These are phyloP conservation scores for Ophiosphaerella narmari DNA, from an alignment of 2,329 filamentous ascomycete genomes.

Conservation along the genomic window DNA sequence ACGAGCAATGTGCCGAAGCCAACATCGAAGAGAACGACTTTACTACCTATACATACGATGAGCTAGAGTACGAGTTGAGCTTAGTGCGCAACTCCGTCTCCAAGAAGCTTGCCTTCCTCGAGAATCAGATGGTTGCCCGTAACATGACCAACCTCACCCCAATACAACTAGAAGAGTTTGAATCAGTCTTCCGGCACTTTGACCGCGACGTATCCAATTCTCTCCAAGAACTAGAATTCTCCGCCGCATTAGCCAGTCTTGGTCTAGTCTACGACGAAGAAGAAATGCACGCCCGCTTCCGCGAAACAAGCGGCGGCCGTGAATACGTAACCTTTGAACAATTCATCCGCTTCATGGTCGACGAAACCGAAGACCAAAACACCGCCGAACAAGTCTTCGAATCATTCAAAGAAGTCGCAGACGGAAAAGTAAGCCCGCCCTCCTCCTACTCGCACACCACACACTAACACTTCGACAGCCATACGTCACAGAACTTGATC, in stretches of 20 bases:
- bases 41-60: conserved; percentile 98
- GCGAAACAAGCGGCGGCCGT: conserved; percentile 78
- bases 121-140: conserved; percentile 97
- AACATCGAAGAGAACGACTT: conserved; percentile 99
- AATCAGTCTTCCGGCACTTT: conserved; percentile 97
- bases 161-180: conserved; percentile 97
- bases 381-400: conserved; percentile 98
- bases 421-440: conserved; percentile 72
- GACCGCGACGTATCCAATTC: conserved; percentile 91
- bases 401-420: conserved; percentile 94
- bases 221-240: conserved; percentile 92
- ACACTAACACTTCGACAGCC: conserved; percentile 55
- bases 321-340: conserved; percentile 94
- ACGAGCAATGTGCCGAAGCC: conserved; percentile 88
- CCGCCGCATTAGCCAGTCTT: conserved; percentile 89
- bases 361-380: conserved; percentile 98
- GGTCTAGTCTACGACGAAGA: conserved; percentile 95
- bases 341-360: conserved; percentile 99
- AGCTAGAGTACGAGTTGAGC: conserved; percentile 89
- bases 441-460: background rate
- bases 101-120: conserved; percentile 94
- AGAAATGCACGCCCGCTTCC: conserved; percentile 96
- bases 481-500: conserved; percentile 96
- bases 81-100: conserved; percentile 90
- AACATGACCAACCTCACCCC: conserved; percentile 99